Base-by-base conservation (phyloP, 2,329 filamentous ascomycete genomes). In the Helotiales sp. region DNA sequence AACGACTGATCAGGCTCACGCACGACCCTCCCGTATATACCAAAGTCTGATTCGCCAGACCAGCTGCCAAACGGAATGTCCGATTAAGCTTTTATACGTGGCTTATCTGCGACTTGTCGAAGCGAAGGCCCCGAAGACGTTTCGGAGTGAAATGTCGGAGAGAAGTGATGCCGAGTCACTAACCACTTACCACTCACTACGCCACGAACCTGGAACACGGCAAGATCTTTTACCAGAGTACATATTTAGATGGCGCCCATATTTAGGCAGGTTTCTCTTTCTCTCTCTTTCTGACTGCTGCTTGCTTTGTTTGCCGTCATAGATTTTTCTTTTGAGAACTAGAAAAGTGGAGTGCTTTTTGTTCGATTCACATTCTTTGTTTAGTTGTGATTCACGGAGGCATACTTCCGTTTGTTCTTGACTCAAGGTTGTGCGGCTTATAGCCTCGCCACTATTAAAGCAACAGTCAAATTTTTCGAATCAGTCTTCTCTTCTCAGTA, bases 81-180 rank as follows among this genome's bases (percentile, higher is more conserved):
- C 17, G 32, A 57, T 24, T 57, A 57, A 57, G 52, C 52, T 57
- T 57, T 57, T 22, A 57, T 55, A 57, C 32, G 30, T 32, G 47
- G 52, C 52, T 57, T 24, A 24, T 57, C 52, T 57, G 52, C 30
- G n/a, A 57, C 52, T 24, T 22, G 10, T 24, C 52, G 52, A 57
- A 37, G 30, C 30, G 30, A 37, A 8, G 30, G 13, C 52, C 52
- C 30, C 22, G 52, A 17, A 24, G 52, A 8, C 22, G 52, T 57
- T 57, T 37, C 52, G 52, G 10, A 57, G 32, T 34, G 50, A n/a
- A 24, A 7, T 20, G 30, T 57, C 52, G 52, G 52, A 34, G 52
- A 57, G 52, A 57, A 22, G 52, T 57, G 30, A n/a, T 40, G 30
- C 52, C 52, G 52, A 40, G 6, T 24, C 3, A 17, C 24, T 22